Evolutionary conservation across 768 basidiomycete genomes (phyloP), one percentile per base, ranked within the genome.

Genomic region (Leccinum longicurvipes): DNA sequence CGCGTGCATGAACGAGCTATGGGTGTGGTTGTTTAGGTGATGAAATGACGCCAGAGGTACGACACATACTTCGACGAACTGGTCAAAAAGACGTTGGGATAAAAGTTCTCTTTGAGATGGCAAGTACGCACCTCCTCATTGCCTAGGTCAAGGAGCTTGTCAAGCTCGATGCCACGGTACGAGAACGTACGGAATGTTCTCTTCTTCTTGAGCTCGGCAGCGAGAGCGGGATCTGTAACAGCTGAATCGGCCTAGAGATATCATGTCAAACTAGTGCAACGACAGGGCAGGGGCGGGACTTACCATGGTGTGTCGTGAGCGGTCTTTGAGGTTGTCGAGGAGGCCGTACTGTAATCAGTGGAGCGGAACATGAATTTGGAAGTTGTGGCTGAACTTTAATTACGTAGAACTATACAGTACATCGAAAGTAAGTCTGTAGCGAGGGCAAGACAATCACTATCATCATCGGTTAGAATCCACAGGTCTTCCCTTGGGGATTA

Each of bases 111-210:
- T 41, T 19, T 17, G 8, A 28, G 39, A 24, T 36, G 15, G 46
- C 19, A 19, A 3, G 32, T 14, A 36, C 90, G 64, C 73, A 95
- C 94, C 70, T 94, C 93, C 72, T 98, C 95, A 65, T 95, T 98
- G 80, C 77, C 84, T 79, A 99, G 74, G 75, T 99, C 97, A 66
- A 99, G 79, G 73, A 98, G 91, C 78, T 97, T 93, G 74, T 98
- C 94, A 66, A 99, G 91, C 82, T 96, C 95, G 67, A 99, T 78
- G 67, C 97, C 97, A 70, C 97, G 91, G 86, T 94, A 99, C 32
- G 91, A 91, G 82, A 96, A 98, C 68, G 96, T 98, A 71, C 93
- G 91, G 90, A 98, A 98, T 56, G 93, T 95, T 71, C 97, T 82
- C 85, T 87, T 94, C 83, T 94, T 95, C 89, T 97, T 97, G 79